Conservation (phyloP, 176 grass and related monocot genomes). For the Triticum dicoccoides region DNA sequence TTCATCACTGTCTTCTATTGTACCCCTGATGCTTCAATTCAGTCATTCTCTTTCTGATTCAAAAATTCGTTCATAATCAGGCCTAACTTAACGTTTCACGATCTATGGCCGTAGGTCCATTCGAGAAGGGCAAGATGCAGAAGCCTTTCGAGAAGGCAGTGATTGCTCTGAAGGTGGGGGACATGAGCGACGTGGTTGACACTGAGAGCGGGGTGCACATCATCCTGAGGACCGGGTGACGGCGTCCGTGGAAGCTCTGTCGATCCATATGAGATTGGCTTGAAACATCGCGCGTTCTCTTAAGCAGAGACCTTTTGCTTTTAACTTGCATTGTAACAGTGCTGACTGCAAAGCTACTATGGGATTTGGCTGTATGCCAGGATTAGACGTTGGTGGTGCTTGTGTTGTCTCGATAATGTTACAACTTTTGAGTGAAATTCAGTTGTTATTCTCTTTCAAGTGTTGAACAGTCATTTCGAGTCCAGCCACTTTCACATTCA, state of each 20-base stretch:
- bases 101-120: conserved; percentile 54
- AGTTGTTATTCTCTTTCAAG: neutral
- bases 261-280: neutral
- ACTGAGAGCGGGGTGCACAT: conserved; percentile 90
- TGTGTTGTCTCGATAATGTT: neutral
- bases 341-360: neutral
- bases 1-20: neutral
- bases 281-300: neutral
- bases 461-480: neutral
- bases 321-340: neutral
- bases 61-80: neutral
- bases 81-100: neutral
- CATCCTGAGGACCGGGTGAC: conserved; percentile 82
- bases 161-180: conserved; percentile 70
- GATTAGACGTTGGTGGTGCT: neutral
- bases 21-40: neutral
- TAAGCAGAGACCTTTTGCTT: neutral
- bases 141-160: conserved; percentile 82
- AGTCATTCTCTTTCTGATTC: neutral
- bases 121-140: conserved; percentile 87
- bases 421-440: neutral
- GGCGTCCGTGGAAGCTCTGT: too few relatives aligned
- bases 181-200: conserved; percentile 77
- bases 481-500: too few relatives aligned
- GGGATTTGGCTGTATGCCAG: neutral